phyloP scores from a whole-genome alignment of 2,329 filamentous ascomycete genomes.

The Aspergillus sp. region DNA sequence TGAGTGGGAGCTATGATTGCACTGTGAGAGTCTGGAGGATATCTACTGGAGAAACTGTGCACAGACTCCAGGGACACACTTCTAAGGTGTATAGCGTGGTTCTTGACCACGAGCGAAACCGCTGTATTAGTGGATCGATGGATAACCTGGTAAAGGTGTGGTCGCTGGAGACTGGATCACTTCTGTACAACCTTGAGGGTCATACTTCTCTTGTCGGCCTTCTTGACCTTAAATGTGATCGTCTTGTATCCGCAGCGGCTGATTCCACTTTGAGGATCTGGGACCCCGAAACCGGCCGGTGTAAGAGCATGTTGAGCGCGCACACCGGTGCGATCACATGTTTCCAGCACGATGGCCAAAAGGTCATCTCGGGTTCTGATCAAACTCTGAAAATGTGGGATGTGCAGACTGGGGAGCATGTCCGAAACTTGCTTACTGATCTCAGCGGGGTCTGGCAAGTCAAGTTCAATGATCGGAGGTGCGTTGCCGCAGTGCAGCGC shows the following conservation, averaged over 20 bases:
- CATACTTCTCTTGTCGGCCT: conserved; percentile 89
- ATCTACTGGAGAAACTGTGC: conserved; percentile 81
- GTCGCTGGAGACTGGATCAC: conserved; percentile 80
- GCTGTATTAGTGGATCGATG: conserved; percentile 98
- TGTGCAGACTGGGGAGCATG: conserved; percentile 81
- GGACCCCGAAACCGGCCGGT: conserved; percentile 89
- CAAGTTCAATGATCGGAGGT: conserved; percentile 90
- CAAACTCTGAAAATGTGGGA: conserved; percentile 99
- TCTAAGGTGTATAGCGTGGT: conserved; percentile 98
- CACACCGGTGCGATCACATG: conserved; percentile 97
- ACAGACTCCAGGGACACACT: conserved; percentile 76
- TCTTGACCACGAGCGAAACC: conserved; percentile 80
- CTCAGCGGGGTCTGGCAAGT: conserved; percentile 98
- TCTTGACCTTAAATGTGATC: conserved; percentile 79
- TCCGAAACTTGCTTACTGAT: conserved; percentile 87
- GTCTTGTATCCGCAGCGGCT: conserved; percentile 87
- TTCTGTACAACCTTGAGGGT: conserved; percentile 84
- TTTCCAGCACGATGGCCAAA: conserved; percentile 94
- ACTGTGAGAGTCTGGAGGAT: conserved; percentile 96
- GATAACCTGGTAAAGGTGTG: conserved; percentile 97
- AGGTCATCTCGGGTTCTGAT: conserved; percentile 94
- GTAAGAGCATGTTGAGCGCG: conserved; percentile 81
- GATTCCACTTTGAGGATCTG: conserved; percentile 94
- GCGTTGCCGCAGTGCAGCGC: conserved; percentile 91
- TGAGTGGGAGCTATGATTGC: conserved; percentile 94